phyloP scores from a whole-genome alignment of 1,284 basidiomycete species.

The Trichosporon ovoides region DNA sequence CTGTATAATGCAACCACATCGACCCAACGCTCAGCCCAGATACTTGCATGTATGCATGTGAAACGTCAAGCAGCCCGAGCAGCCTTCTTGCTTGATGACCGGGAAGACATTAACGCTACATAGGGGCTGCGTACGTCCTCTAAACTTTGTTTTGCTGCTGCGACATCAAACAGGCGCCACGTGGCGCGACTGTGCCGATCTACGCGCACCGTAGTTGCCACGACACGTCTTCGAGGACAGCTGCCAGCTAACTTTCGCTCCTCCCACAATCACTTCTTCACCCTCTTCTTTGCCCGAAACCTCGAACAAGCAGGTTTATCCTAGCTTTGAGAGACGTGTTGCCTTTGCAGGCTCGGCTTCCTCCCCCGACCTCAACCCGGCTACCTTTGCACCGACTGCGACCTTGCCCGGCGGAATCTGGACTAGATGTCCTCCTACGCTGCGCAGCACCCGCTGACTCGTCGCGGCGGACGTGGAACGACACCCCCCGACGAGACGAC shows the following conservation, averaged over 20 bases:
- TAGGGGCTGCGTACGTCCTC: neutral
- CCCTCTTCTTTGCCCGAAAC: neutral
- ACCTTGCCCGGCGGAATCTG: neutral
- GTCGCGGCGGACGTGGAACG: neutral
- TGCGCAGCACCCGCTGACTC: conserved; percentile 8
- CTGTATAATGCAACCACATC: neutral
- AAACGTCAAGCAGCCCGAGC: too few relatives aligned
- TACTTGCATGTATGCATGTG: neutral
- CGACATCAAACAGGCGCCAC: neutral
- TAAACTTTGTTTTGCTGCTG: neutral
- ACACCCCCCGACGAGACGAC: neutral
- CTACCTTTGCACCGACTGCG: neutral
- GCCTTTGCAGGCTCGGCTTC: neutral
- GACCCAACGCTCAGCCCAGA: neutral
- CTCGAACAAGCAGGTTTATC: neutral
- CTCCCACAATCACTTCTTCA: neutral
- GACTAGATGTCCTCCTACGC: conserved; percentile 15
- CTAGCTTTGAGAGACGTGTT: neutral
- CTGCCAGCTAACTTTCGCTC: neutral
- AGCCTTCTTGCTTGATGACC: neutral
- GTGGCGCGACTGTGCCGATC: neutral
- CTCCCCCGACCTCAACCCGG: neutral
- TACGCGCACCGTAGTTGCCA: conserved; percentile 3
- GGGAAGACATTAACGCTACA: neutral
- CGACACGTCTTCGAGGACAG: neutral